phyloP scores from a whole-genome alignment of 768 basidiomycete species.

The Phylloporus scabripes region DNA sequence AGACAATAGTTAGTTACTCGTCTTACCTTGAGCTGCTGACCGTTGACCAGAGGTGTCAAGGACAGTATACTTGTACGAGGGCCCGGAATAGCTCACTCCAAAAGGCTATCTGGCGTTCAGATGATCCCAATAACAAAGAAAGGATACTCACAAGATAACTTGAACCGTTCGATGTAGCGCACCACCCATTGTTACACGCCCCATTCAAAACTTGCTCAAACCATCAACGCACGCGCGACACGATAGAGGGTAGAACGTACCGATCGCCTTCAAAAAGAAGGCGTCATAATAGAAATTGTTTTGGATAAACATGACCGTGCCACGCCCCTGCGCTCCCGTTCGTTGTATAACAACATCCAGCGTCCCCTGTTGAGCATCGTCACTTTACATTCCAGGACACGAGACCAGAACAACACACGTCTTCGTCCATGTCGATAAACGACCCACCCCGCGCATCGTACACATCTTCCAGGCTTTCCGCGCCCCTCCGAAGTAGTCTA shows the following conservation, averaged over 20 bases:
- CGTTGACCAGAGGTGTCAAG: conserved; percentile 85
- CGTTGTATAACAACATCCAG: conserved; percentile 92
- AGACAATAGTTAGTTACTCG: neutral
- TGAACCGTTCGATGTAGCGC: conserved; percentile 55
- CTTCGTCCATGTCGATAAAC: conserved; percentile 93
- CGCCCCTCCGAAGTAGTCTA: conserved; percentile 48
- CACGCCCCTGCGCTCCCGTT: conserved; percentile 58
- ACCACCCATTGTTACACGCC: conserved; percentile 81
- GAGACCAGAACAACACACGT: conserved; percentile 49
- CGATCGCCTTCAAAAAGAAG: conserved; percentile 95
- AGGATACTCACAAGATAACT: conserved; percentile 64
- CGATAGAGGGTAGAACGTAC: conserved; percentile 39
- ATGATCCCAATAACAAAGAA: neutral
- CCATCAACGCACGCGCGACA: conserved; percentile 2
- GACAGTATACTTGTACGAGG: conserved; percentile 95
- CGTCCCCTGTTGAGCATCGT: conserved; percentile 54
- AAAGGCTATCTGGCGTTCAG: conserved; percentile 56
- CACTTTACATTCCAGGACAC: neutral
- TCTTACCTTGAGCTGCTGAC: conserved; percentile 81
- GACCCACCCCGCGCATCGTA: conserved; percentile 74
- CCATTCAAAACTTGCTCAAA: conserved; percentile 73
- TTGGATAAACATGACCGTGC: conserved; percentile 75
- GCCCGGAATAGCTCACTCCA: conserved; percentile 91
- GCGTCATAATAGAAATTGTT: conserved; percentile 99
- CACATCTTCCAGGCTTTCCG: conserved; percentile 55